These are phyloP conservation scores for Paraconiothyrium sp. DNA, from an alignment of 2,329 filamentous ascomycete genomes.

Conservation along the genomic window DNA sequence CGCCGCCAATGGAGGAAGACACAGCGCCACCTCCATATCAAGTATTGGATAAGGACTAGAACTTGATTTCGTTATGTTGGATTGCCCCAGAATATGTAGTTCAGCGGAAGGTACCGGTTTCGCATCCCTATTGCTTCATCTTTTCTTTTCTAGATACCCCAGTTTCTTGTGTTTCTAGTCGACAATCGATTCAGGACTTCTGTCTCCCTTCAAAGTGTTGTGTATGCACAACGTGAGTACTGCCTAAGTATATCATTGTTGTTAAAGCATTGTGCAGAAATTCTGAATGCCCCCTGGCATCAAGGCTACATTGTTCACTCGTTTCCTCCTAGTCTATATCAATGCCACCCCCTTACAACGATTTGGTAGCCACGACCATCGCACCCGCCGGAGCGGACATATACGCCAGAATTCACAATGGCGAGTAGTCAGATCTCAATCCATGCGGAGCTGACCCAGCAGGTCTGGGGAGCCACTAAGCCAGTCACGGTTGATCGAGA, in stretches of 20 bases:
- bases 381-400: not conserved
- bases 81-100: not conserved
- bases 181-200: no score
- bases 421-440: not conserved
- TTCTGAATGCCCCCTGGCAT: no score
- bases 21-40: constrained; percentile 16
- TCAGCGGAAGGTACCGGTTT: no score
- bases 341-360: not conserved
- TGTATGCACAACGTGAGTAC: no score
- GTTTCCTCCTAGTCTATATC: not conserved
- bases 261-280: no score
- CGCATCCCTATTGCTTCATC: no score
- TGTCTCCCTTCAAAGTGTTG: no score
- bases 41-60: not conserved
- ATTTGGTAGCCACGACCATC: not conserved
- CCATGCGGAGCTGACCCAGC: not conserved
- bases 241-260: no score
- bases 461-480: not conserved
- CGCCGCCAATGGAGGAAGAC: constrained; percentile 14
- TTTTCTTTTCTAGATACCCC: no score
- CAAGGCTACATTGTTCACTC: not conserved
- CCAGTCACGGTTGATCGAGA: not conserved
- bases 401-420: not conserved
- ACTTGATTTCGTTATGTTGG: not conserved
- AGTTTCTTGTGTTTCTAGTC: no score